Evolutionary conservation across 2,329 filamentous ascomycete species (phyloP).

Genomic region (Bipolaris gigantea): DNA sequence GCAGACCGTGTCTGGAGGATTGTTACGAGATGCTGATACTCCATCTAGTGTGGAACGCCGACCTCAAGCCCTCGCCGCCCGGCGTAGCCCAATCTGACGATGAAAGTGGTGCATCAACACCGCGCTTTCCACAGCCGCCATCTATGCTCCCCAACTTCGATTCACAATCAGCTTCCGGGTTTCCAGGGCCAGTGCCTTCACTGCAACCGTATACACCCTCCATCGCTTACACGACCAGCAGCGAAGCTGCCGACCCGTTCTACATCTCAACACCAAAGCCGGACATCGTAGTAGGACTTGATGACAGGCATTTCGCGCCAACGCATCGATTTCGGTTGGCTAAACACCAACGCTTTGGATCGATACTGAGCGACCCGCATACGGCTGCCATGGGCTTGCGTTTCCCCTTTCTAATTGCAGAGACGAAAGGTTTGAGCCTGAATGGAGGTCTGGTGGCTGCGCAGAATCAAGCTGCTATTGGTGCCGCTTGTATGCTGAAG

Average conservation of each 20-base stretch:
- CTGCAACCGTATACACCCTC: slow-evolving; percentile 13
- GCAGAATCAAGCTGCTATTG: slow-evolving; percentile 24
- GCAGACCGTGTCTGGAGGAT: neutral
- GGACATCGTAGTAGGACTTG: slow-evolving; percentile 20
- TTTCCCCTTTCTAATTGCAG: slow-evolving; percentile 21
- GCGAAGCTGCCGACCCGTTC: slow-evolving; percentile 22
- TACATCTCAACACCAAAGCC: slow-evolving; percentile 23
- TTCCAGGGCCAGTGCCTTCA: slow-evolving; percentile 15
- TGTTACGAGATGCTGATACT: slow-evolving; percentile 3
- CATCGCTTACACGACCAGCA: slow-evolving; percentile 19
- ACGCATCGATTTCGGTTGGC: slow-evolving; percentile 9
- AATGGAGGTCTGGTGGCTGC: slow-evolving; percentile 18
- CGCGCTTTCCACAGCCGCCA: slow-evolving; percentile 7
- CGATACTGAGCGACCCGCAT: slow-evolving; percentile 21
- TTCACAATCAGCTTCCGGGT: slow-evolving; percentile 8
- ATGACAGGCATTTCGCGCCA: slow-evolving; percentile 11
- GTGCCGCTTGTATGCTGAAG: slow-evolving; percentile 19
- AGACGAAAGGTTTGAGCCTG: slow-evolving; percentile 19
- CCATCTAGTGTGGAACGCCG: slow-evolving; percentile 16
- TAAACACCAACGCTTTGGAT: slow-evolving; percentile 15
- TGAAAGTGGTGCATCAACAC: slow-evolving; percentile 6
- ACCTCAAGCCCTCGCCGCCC: slow-evolving; percentile 18
- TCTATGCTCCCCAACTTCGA: slow-evolving; percentile 10
- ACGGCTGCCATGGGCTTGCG: slow-evolving; percentile 20
- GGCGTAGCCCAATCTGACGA: neutral